These are phyloP conservation scores for Coemansia sp. DNA, from an alignment of 192 early-diverging fungal genomes.

Conservation along the genomic window DNA sequence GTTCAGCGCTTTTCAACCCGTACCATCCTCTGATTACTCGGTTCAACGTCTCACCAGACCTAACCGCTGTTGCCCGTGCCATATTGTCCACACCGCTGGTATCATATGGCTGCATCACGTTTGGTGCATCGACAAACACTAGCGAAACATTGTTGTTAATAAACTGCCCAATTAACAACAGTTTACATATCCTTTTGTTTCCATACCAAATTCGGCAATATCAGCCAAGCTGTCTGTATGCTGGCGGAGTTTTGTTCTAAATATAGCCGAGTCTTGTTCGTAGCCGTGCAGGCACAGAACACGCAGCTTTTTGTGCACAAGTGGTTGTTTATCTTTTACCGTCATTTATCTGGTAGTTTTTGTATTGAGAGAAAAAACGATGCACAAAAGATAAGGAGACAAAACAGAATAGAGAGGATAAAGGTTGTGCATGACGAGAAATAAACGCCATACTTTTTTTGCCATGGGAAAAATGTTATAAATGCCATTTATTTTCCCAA, in stretches of 20 bases:
- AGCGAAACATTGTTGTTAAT: constrained; percentile 2
- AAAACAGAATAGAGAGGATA: background rate
- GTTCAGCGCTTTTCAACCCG: constrained; percentile 27
- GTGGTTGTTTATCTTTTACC: background rate
- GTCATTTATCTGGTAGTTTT: background rate
- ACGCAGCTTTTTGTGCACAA: constrained; percentile 15
- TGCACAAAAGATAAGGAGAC: background rate
- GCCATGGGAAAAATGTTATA: too few relatives aligned
- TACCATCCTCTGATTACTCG: constrained; percentile 37
- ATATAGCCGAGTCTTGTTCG: constrained; percentile 44
- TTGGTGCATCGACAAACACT: constrained; percentile 50
- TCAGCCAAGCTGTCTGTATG: constrained; percentile 23
- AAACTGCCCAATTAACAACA: background rate
- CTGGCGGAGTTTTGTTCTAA: constrained; percentile 35
- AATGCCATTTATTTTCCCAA: background rate
- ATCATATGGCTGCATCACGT: constrained; percentile 40
- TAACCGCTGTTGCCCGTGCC: constrained; percentile 18
- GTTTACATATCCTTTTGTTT: too few relatives aligned
- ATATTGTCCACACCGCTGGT: constrained; percentile 42
- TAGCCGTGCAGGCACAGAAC: constrained; percentile 56
- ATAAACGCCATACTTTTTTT: background rate
- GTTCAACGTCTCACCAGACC: constrained; percentile 20
- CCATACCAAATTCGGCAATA: constrained; percentile 39
- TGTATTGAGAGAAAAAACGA: background rate
- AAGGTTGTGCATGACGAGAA: background rate